Evolutionary conservation across 768 basidiomycete genomes (phyloP), one percentile per base, ranked within the genome.

Genomic region (Amyloporia xantha): DNA sequence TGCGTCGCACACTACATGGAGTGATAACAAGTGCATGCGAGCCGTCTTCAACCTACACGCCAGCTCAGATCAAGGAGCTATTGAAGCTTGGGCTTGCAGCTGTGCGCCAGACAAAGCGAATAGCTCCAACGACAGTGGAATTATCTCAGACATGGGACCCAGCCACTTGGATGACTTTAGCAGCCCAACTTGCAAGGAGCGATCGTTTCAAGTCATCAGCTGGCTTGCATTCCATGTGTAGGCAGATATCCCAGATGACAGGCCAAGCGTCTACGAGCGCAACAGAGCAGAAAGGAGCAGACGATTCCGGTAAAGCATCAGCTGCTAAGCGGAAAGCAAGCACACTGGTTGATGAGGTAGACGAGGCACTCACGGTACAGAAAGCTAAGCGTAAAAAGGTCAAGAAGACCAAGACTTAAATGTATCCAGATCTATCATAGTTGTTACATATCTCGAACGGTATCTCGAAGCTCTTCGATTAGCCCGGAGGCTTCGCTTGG

Each of bases 21-120:
- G 60, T 76, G 40, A 63, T 81, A 25, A 66, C 69, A 1, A 63
- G 66, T 12, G 76, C 82, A 5, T 77, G 79, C 54, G 68, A 72
- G 4, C 72, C 77, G 23, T 66, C 47, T 9, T 54, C 60, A 35
- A 58, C 68, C 9, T 62, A 84, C 37, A 81, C 78, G 13, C 71
- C 83, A 1, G 62, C 78, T 1, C 86, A 91, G 53, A 59, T 86
- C 59, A 95, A 91, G 66, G 85, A 87, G n/a, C 62, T 91, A 17
- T 63, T 91, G 49, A 93, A 89, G 65, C 66, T 87, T 44, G 82
- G 72, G 0, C 67, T 89, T 23, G 59, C 74, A 17, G 78, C 78
- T 42, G 70, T 82, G n/a, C 81, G 89, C 46, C 80, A 82, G 51
- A 79, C 82, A 50, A 81, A 79, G 48, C 74, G 75, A 6, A 60